phyloP scores from a whole-genome alignment of 2,329 filamentous ascomycete species.

The Pestalotiopsis sp. region DNA sequence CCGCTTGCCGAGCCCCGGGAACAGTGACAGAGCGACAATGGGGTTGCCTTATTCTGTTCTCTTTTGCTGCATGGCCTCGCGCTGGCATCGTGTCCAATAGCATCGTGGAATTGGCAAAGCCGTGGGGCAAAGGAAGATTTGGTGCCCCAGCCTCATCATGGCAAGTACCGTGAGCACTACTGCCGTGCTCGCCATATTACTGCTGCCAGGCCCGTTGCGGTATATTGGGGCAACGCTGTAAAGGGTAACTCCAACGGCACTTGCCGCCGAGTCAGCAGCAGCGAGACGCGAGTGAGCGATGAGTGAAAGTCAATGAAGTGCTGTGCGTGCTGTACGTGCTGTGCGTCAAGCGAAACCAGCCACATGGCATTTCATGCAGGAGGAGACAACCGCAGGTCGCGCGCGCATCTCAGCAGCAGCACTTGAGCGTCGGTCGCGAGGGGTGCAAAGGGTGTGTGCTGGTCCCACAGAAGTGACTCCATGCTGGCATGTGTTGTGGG shows the following conservation, averaged over 20 bases:
- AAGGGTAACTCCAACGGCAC: not conserved
- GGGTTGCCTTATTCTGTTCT: not conserved
- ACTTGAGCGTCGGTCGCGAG: not conserved
- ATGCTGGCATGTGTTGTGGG: not conserved
- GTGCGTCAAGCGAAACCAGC: not conserved
- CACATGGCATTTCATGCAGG: conserved; percentile 11
- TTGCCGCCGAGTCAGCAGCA: not conserved
- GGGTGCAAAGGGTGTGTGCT: not conserved
- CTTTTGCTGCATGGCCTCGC: not conserved
- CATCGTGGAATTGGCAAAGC: not conserved
- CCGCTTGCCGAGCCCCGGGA: conserved; percentile 1
- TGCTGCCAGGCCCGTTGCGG: not conserved
- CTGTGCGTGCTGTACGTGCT: too few relatives aligned
- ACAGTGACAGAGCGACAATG: not conserved
- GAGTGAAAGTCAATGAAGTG: not conserved
- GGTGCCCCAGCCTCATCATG: not conserved
- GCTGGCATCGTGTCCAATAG: not conserved
- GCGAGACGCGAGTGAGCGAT: not conserved
- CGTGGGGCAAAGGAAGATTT: conserved; percentile 1
- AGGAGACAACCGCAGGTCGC: conserved; percentile 4
- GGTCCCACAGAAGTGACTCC: not conserved
- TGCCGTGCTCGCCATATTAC: not conserved
- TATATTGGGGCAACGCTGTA: not conserved
- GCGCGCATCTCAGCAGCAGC: not conserved
- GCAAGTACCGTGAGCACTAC: not conserved